Base-by-base conservation (phyloP, 164 flowering plant genomes). In the Nymphaea colorata region DNA sequence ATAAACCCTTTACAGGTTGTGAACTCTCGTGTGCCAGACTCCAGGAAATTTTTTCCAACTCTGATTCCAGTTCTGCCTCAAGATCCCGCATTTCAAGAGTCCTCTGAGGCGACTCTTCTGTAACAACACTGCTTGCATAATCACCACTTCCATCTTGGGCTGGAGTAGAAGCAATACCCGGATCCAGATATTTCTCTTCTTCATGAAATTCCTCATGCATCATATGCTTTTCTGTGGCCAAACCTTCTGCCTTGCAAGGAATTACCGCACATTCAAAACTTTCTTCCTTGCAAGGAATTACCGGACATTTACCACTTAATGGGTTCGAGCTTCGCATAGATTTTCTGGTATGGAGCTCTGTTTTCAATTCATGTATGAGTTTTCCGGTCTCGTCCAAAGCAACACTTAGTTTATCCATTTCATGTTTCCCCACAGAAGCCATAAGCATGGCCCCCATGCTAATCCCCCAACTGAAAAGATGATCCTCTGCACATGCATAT, bases 11-110 rank as follows among this genome's bases (percentile, higher is more conserved):
- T 67, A 71, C 77, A 67, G 60, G 51, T 64, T 44, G 44, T 69
- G 74, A 68, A 70, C 73, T 73, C 71, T 67, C 67, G 62, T 81
- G 79, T 16, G 70, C 44, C 42, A 67, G 41, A 43, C 77, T 74
- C 71, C 81, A 80, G 47, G 84, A 79, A 63, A 90, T 81, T 66
- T 90, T 90, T 44, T 75, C 82, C 44, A 88, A 77, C 73, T 90
- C 91, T 59, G 74, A 78, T 72, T 81, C 89, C 42, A 88, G 80
- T 70, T 88, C 96, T 69, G 94, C 90, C 73, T 85, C 90, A 68
- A 88, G 72, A 69, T 73, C 78, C 73, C 82, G 79, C 78, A 84
- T 82, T 72, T 83, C 88, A 18, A 73, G 43, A 59, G 69, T 67
- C 64, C 76, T 80, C 59, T 77, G 72, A 42, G 64, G 82, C 62